Evolutionary conservation across 2,329 filamentous ascomycete genomes (phyloP).

Genomic region (Scopulariopsis brevicaulis): DNA sequence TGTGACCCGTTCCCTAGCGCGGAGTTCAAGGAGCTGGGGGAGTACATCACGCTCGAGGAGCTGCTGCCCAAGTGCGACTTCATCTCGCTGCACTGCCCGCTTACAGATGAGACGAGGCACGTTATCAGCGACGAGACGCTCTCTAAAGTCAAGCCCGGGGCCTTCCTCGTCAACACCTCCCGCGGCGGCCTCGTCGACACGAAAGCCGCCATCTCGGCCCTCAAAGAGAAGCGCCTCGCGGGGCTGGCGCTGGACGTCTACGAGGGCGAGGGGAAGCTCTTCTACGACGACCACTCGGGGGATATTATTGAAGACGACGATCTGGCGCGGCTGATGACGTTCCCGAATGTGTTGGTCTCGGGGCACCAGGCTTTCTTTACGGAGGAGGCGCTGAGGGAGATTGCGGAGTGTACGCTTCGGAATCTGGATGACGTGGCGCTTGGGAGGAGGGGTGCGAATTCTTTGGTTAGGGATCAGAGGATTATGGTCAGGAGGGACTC

Average conservation of each 20-base stretch:
- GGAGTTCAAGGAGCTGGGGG: slow-evolving; percentile 36
- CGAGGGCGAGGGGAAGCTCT: slow-evolving; percentile 50
- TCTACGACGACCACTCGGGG: slow-evolving; percentile 54
- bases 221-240: slow-evolving; percentile 49
- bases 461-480: slow-evolving; percentile 17
- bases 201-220: slow-evolving; percentile 42
- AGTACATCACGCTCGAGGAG: slow-evolving; percentile 39
- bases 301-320: slow-evolving; percentile 57
- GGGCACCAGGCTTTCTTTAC: slow-evolving; percentile 64
- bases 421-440: slow-evolving; percentile 38
- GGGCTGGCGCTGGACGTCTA: slow-evolving; percentile 59
- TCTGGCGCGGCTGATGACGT: slow-evolving; percentile 55
- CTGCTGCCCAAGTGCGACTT: slow-evolving; percentile 47
- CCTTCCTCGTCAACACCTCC: slow-evolving; percentile 56
- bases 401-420: slow-evolving; percentile 45
- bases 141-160: slow-evolving; percentile 43
- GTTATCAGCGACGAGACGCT: slow-evolving; percentile 46
- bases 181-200: slow-evolving; percentile 55
- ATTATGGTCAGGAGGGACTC: slow-evolving; percentile 13
- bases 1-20: slow-evolving; percentile 43
- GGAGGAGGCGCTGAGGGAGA: slow-evolving; percentile 51
- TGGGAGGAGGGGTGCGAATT: slow-evolving; percentile 21
- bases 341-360: slow-evolving; percentile 55
- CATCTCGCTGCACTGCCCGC: slow-evolving; percentile 54
- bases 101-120: slow-evolving; percentile 46